phyloP scores from a whole-genome alignment of 1,284 basidiomycete species.

The Boletellus deceptivus region DNA sequence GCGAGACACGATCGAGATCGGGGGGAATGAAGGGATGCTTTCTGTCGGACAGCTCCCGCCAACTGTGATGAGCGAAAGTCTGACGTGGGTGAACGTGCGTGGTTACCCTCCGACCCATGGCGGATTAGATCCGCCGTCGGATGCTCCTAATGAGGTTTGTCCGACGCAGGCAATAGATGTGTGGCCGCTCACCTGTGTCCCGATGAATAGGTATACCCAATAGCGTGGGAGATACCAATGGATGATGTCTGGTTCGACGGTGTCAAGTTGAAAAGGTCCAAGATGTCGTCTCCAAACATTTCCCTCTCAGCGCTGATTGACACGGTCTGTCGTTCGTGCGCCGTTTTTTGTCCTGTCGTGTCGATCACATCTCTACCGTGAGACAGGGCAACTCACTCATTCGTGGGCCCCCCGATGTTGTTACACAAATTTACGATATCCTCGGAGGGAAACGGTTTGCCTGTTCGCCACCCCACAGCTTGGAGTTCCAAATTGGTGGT shows the following conservation, averaged over 20 bases:
- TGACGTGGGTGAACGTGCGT: constrained; percentile 54
- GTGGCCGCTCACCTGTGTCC: constrained; percentile 6
- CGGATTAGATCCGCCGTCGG: constrained; percentile 42
- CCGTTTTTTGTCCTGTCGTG: neutral
- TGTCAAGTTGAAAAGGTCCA: constrained; percentile 31
- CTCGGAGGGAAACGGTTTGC: constrained; percentile 40
- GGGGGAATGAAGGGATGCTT: constrained; percentile 49
- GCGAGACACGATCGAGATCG: constrained; percentile 49
- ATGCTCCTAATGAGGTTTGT: constrained; percentile 48
- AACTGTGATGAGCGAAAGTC: constrained; percentile 37
- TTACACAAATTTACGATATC: constrained; percentile 40
- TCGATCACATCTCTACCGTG: neutral
- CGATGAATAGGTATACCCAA: constrained; percentile 28
- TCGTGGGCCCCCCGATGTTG: constrained; percentile 52
- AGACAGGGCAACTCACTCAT: constrained; percentile 53
- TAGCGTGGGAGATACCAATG: constrained; percentile 38
- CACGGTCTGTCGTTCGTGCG: constrained; percentile 23
- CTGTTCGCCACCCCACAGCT: constrained; percentile 49
- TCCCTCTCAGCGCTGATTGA: constrained; percentile 37
- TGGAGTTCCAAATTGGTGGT: constrained; percentile 63
- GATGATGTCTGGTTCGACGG: constrained; percentile 39
- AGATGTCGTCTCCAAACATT: constrained; percentile 26
- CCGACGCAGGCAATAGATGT: neutral
- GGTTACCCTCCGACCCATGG: constrained; percentile 42
- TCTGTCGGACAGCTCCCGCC: constrained; percentile 52